A percentile compares a stretch with the other conserved stretches of the same genome.
Evolutionary conservation across 1,139 yeast species (phyloP).

Genomic region (Schizosaccharomyces versatilis): DNA sequence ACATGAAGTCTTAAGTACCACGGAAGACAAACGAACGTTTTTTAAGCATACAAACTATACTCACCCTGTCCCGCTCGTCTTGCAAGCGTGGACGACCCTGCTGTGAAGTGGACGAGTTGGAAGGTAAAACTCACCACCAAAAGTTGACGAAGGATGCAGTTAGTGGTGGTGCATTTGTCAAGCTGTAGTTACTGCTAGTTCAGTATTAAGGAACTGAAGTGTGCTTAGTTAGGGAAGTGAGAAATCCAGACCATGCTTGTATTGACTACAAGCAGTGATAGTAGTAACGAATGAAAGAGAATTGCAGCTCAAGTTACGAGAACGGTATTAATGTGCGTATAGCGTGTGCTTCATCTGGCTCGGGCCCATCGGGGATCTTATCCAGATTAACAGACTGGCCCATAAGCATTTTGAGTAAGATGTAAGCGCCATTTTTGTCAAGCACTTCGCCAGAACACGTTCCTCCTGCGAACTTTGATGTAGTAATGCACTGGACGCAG

Average conservation of each 20-base stretch:
- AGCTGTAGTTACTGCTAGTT: neutral
- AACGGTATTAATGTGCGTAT: neutral
- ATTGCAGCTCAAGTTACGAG: neutral
- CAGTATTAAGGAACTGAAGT: neutral
- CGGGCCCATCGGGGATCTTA: conserved; percentile 35
- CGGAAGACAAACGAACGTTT: too few species aligned
- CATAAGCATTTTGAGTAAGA: conserved; percentile 13
- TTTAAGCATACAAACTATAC: too few species aligned
- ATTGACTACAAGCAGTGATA: neutral
- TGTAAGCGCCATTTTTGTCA: conserved; percentile 27
- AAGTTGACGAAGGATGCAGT: neutral
- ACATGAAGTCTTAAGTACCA: too few species aligned
- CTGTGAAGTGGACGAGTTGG: too few species aligned
- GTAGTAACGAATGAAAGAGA: neutral
- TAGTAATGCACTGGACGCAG: conserved; percentile 71
- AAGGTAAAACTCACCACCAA: too few species aligned
- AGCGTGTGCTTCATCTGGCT: neutral
- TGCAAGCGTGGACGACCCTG: too few species aligned
- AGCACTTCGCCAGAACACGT: conserved; percentile 63
- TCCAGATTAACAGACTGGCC: conserved; percentile 27
- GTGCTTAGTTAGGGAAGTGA: neutral
- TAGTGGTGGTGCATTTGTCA: neutral
- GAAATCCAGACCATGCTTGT: neutral
- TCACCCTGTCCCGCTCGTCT: too few species aligned
- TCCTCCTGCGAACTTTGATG: conserved; percentile 21